These are phyloP conservation scores for Cicer yamashitae DNA, from an alignment of 306 rosid species.

Conservation along the genomic window DNA sequence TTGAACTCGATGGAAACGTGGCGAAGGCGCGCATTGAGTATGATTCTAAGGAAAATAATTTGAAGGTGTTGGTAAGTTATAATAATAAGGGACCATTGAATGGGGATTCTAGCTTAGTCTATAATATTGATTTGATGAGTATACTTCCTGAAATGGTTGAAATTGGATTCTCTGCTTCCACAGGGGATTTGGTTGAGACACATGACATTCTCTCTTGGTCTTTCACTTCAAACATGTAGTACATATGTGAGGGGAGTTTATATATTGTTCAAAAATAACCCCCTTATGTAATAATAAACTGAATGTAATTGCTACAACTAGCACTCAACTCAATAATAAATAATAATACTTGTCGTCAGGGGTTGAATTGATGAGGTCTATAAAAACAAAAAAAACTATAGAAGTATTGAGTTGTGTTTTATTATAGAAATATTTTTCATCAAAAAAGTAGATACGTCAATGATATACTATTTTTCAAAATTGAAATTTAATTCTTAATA, in stretches of 20 bases:
- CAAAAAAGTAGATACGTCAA: no score
- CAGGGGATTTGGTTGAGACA: conserved; percentile 3
- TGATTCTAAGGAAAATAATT: conserved; percentile 1
- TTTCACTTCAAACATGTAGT: conserved; percentile 31
- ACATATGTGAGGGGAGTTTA: background rate
- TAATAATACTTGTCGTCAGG: no score
- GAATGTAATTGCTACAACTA: no score
- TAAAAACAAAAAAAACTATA: no score
- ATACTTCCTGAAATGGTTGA: conserved; percentile 38
- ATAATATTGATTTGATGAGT: conserved; percentile 23
- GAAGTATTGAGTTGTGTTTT: no score
- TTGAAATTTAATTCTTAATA: no score
- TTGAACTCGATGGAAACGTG: background rate
- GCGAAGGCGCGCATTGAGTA: conserved; percentile 38
- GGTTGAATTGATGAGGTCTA: no score
- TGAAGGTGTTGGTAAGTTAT: conserved; percentile 12
- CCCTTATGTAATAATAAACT: no score
- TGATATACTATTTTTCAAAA: no score
- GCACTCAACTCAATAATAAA: no score
- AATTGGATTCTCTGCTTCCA: conserved; percentile 43
- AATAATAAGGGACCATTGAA: background rate
- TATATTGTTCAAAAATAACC: background rate
- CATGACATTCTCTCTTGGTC: conserved; percentile 31
- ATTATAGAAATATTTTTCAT: no score
- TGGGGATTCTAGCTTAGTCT: background rate